Conservation (phyloP, 108 stramenopile genomes). For the Chaetoceros muelleri region DNA sequence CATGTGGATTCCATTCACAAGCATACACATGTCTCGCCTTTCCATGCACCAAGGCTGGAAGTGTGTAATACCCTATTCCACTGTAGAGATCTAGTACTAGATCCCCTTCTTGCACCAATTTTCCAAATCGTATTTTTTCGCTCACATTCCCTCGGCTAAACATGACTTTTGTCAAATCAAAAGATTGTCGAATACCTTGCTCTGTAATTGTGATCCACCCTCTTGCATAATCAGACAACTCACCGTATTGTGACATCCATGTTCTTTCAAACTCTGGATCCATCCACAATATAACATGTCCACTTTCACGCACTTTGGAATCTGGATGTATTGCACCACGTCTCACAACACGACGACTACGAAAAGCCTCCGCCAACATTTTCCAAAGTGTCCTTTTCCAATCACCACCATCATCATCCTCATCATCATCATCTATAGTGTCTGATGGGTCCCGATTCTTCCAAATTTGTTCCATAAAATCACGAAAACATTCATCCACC, state of each 20-base stretch:
- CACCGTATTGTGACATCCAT: constrained; percentile 15
- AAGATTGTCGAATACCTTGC: constrained; percentile 76
- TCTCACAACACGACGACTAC: constrained; percentile 51
- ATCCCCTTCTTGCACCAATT: constrained; percentile 56
- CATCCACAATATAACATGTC: constrained; percentile 64
- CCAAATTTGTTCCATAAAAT: background rate
- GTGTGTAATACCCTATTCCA: constrained; percentile 94
- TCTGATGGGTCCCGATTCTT: background rate
- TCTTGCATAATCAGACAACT: constrained; percentile 30
- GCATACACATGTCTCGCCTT: constrained; percentile 58
- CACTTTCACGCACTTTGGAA: constrained; percentile 56
- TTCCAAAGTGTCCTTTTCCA: constrained; percentile 28
- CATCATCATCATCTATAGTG: background rate
- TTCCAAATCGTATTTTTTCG: constrained; percentile 86
- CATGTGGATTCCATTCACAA: constrained; percentile 91
- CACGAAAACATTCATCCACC: background rate
- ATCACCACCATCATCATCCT: background rate
- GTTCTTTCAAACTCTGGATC: background rate
- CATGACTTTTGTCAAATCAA: constrained; percentile 92
- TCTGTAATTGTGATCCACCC: constrained; percentile 92
- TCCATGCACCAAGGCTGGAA: constrained; percentile 77
- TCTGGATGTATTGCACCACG: constrained; percentile 68
- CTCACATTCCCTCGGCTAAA: constrained; percentile 90
- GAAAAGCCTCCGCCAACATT: constrained; percentile 22
- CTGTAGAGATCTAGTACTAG: constrained; percentile 87